Conservation (phyloP, 2,329 filamentous ascomycete species). For the Dactylellina sp. region DNA sequence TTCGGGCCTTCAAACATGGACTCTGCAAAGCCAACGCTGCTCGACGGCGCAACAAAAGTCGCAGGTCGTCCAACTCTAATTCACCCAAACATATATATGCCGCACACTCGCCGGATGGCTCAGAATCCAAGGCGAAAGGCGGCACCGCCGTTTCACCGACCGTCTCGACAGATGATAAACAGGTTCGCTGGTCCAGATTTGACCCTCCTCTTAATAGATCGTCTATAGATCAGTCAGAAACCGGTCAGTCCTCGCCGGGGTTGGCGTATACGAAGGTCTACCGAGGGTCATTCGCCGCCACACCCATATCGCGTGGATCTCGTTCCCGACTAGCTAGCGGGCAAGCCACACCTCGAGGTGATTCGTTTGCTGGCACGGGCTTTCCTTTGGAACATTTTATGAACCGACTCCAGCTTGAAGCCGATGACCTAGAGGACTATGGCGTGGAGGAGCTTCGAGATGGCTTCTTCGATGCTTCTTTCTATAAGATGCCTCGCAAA, state of each 20-base stretch:
- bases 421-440: slow-evolving; percentile 63
- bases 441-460: slow-evolving; percentile 65
- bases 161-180: slow-evolving; percentile 20
- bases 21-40: slow-evolving; percentile 47
- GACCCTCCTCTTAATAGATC: slow-evolving; percentile 22
- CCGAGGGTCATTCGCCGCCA: slow-evolving; percentile 45
- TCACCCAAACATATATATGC: slow-evolving; percentile 30
- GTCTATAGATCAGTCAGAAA: slow-evolving; percentile 23
- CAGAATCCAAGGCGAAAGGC: slow-evolving; percentile 4
- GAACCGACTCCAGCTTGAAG: slow-evolving; percentile 61
- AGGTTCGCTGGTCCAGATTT: slow-evolving; percentile 32
- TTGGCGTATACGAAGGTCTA: slow-evolving; percentile 48
- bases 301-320: slow-evolving; percentile 37
- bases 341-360: slow-evolving; percentile 39
- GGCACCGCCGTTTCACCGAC: not conserved
- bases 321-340: slow-evolving; percentile 42
- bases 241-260: slow-evolving; percentile 46
- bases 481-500: slow-evolving; percentile 61
- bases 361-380: slow-evolving; percentile 15
- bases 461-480: slow-evolving; percentile 66
- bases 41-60: slow-evolving; percentile 39
- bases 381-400: slow-evolving; percentile 53
- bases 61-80: slow-evolving; percentile 28
- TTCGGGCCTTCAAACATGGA: slow-evolving; percentile 22
- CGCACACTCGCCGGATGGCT: slow-evolving; percentile 14